phyloP scores from a whole-genome alignment of 1,139 yeast species.

The Geotrichum reessii region DNA sequence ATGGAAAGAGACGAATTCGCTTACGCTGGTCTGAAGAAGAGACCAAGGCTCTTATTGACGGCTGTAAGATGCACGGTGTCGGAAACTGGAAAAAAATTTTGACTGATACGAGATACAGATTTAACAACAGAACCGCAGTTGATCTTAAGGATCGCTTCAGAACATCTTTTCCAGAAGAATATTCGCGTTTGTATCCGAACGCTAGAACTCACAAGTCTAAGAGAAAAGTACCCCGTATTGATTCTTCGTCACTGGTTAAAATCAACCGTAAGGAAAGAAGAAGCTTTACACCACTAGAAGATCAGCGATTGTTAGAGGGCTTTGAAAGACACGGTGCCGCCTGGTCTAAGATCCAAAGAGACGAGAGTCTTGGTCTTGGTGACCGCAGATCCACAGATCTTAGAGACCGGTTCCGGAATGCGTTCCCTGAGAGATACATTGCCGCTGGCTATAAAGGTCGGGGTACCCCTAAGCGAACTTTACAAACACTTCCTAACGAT shows the following conservation, averaged over 20 bases:
- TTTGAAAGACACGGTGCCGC: constrained; percentile 70
- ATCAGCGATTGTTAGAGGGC: constrained; percentile 60
- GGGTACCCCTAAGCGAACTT: constrained; percentile 15
- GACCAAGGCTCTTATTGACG: constrained; percentile 40
- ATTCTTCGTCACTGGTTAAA: constrained; percentile 30
- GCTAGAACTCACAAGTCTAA: constrained; percentile 41
- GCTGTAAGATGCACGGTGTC: constrained; percentile 42
- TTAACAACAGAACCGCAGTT: constrained; percentile 43
- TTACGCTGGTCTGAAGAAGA: constrained; percentile 42
- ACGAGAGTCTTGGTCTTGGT: constrained; percentile 35
- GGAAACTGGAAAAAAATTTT: constrained; percentile 46
- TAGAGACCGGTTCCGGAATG: constrained; percentile 43
- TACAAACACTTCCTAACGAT: constrained; percentile 16
- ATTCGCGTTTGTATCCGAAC: constrained; percentile 41
- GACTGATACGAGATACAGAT: constrained; percentile 37
- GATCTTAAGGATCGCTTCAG: constrained; percentile 41
- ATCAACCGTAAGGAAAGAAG: constrained; percentile 43
- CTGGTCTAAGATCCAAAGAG: constrained; percentile 74
- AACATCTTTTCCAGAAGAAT: constrained; percentile 43
- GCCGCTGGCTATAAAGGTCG: constrained; percentile 44
- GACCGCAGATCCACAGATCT: constrained; percentile 42
- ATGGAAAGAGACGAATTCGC: constrained; percentile 34
- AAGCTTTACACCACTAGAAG: constrained; percentile 65
- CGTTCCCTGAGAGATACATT: constrained; percentile 41
- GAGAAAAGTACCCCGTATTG: constrained; percentile 22